Base-by-base conservation (phyloP, 768 basidiomycete species). In the Boletus reticulatus region DNA sequence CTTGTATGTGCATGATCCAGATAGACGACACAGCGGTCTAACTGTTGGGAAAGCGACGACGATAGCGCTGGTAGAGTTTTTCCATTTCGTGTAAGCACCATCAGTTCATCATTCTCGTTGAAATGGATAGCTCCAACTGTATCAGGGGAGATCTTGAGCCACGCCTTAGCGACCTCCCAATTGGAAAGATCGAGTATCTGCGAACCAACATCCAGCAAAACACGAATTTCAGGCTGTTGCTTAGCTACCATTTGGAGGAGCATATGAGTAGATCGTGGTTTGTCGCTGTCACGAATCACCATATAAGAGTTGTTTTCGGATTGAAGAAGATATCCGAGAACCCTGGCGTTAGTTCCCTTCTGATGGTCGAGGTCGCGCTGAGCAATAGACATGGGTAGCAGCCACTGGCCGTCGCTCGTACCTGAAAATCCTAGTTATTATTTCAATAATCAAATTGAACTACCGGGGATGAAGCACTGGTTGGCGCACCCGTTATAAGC, bases 141-240 rank as follows among this genome's bases (percentile, higher is more conserved):
- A 17, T 53, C 48, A 0, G 12, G 13, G 22, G 43, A 47, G 32
- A 61, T 51, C 14, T 46, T 20, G 4, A 83, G 69, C 83, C 82
- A 84, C 6, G 58, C 43, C 17, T 52, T 24, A 2, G 71, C 78
- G 2, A 83, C 48, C 22, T 78, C 62, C 1, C 50, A 22, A 49
- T 81, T 83, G 17, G 67, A 62, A 52, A 78, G 57, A 43, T 83
- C 81, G 4, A 83, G 70, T 51, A 83, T 77, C 59, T 83, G 82
- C 0, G 82, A 80, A 0, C 82, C 82, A 9, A 83, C 78, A 50
- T 84, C 82, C 4, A 83, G 63, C 22, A 83, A 62, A 14, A 83
- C 78, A 36, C 72, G 70, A 14, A 82, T 68, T 12, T 67, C 58
- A 0, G 75, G 75, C 0, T 48, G 48, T 53, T 78, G 71, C 2